Evolutionary conservation across 2,329 filamentous ascomycete genomes (phyloP), one percentile per base, ranked within the genome.

Genomic region (Colletotrichum scovillei): DNA sequence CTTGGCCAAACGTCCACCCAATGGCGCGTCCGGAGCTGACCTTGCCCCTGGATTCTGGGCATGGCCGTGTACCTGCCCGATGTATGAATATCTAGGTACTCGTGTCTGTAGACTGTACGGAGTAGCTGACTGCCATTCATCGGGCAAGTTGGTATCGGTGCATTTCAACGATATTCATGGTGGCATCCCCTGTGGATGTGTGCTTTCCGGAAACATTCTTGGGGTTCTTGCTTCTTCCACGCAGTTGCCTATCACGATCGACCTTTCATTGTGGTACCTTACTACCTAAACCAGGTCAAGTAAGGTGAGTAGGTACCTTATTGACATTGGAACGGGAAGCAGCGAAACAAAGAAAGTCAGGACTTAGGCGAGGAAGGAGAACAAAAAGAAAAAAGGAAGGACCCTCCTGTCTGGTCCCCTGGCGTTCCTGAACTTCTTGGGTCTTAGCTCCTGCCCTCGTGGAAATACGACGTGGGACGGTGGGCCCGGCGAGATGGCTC

Each of bases 1-100:
- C 67, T 73, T 70, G 70, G 70, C 70, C 49, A 30, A 55, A 32
- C 59, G n/a, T 35, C 55, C 56, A 38, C n/a, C 46, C 62, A 63
- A 35, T 38, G 30, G 46, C 24, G 28, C 46, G 46, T 12, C 24
- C 5, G 12, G 60, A 12, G 5, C 42, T 49, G 42, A 49, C 42
- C 42, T 49, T 49, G 42, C 38, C 60, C 60, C 60, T 63, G 28
- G 60, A 53, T 49, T 49, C 42, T 49, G 42, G 42, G 42, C 42
- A 49, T 49, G 42, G 42, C 42, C 19, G 42, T 49, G 42, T n/a
- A 49, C n/a, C 42, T 49, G 38, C 16, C 16, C 5, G 38, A 14
- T 19, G 5, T 7, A 16, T 42, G 16, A 16, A 16, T 19, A n/a
- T n/a, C n/a, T n/a, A 42, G 35, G 42, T 46, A 46, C 19, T n/a